Base-by-base conservation (phyloP, 192 early-diverging fungal species). In the Coemansia guatemalensis region DNA sequence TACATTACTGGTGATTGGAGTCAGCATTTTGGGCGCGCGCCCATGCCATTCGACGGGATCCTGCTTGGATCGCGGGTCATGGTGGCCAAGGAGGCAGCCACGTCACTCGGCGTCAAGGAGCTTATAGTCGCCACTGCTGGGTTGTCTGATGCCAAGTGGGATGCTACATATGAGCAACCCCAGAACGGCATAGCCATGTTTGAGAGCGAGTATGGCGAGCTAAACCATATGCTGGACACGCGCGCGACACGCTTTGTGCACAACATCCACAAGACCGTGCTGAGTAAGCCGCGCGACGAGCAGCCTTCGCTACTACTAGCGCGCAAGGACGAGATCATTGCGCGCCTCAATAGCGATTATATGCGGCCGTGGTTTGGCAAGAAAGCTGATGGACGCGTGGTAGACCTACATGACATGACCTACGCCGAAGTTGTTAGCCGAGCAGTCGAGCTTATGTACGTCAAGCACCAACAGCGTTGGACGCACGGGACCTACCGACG, bases 1-100 rank as follows among this genome's bases (percentile, higher is more conserved):
- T 97, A 94, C 81, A 68, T 97, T 29, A 93, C 93, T 63, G 95
- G 95, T 67, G 90, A 97, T 50, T 96, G 94, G 94, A 83, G 85
- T 59, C 67, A 71, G 56, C 71, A 82, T 62, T 92, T 88, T 61
- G 91, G 87, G 58, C 85, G 85, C 71, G 87, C 94, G n/a, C 87
- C 91, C 50, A 96, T 96, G 94, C 94, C 94, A 18, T 88, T 92
- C 67, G 94, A 96, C 69, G 94, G 93, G 81, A 78, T 94, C 32
- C 78, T 96, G 49, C 87, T 96, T 65, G 94, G 91, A 25, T 95
- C 93, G n/a, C 89, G 93, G 67, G 86, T 95, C 59, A 92, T 96
- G 92, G 92, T 93, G 50, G 89, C 93, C 61, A 88, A 91, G 79
- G 93, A 96, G 74, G 86, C 84, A 64, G 69, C 85, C 39, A 87